Evolutionary conservation across 352 stramenopile species (phyloP), one percentile per base, ranked within the genome.

Genomic region (Globisporangium emineosum): DNA sequence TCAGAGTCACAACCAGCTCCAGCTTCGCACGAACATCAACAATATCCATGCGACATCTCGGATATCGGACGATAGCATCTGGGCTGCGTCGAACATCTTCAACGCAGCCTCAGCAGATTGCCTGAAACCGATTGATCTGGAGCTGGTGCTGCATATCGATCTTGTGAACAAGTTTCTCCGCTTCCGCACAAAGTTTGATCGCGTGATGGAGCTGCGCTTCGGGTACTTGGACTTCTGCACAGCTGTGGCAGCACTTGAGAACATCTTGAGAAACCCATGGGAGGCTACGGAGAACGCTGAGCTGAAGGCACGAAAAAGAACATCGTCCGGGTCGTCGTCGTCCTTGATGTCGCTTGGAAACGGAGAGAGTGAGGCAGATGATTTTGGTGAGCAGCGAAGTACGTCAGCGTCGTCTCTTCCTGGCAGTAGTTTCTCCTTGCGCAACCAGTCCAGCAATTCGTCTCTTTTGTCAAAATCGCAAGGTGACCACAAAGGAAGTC

Each of bases 171-270:
- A 72, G 25, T 92, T 92, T 52, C 63, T 92, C 3, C 76, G 79
- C 0, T 81, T 91, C 25, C 81, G 83, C 43, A 78, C 81, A 19
- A 88, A 77, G 6, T 90, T 93, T 63, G 79, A 95, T 61, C 78
- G 81, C 5, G 78, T 93, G 27, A 80, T 95, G 65, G 82, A 93
- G 35, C 66, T 95, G 30, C 80, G 87, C 9, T 95, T 93, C 43
- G 87, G 87, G 1, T 95, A 95, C 57, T 62, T 95, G 65, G 87
- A 95, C 49, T 90, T 91, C 23, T 90, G 76, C 56, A 90, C 85
- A 5, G 71, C 90, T 9, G 66, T 86, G 7, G 74, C 73, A 25
- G 81, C 85, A 5, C 54, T 95, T 9, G 77, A 90, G 37, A 75
- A 82, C 57, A 88, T 89, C 17, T 54, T 88, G 10, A 66, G 65